Percentiles rank a stretch among this genome's conserved stretches.
phyloP scores from a whole-genome alignment of 495 filamentous ascomycete genomes.

The Xylaria scruposa region DNA sequence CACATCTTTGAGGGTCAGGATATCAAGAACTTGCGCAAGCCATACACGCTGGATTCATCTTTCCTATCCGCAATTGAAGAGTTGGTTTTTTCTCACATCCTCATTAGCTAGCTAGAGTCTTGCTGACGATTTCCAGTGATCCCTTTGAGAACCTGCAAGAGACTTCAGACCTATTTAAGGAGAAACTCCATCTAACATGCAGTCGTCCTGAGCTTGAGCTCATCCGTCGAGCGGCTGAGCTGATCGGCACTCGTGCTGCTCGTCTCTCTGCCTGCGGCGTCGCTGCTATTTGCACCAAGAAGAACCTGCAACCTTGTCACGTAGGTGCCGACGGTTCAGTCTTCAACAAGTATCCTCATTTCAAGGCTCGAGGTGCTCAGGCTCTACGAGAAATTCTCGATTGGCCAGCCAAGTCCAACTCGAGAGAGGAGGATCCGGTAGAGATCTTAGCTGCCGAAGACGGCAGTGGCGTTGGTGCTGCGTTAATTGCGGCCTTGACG shows the following conservation, averaged over 20 bases:
- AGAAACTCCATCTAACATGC: slow-evolving; percentile 70
- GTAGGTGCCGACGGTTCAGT: slow-evolving; percentile 95
- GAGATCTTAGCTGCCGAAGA: slow-evolving; percentile 89
- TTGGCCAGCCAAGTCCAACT: slow-evolving; percentile 71
- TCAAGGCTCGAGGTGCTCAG: slow-evolving; percentile 86
- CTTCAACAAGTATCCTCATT: slow-evolving; percentile 98
- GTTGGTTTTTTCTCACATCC: slow-evolving; percentile 46
- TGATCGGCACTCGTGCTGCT: slow-evolving; percentile 93
- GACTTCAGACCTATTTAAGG: slow-evolving; percentile 78
- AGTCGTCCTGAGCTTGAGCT: slow-evolving; percentile 82
- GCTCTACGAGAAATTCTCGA: slow-evolving; percentile 93
- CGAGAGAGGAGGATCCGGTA: slow-evolving; percentile 78
- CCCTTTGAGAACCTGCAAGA: slow-evolving; percentile 93
- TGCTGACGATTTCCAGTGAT: slow-evolving; percentile 59
- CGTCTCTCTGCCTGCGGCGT: slow-evolving; percentile 93
- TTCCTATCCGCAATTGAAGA: slow-evolving; percentile 97
- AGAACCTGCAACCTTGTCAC: slow-evolving; percentile 84
- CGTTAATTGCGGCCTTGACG: slow-evolving; percentile 91
- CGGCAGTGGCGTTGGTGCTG: slow-evolving; percentile 94
- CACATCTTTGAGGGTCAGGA: slow-evolving; percentile 86
- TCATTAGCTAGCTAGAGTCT: neutral
- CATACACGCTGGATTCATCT: slow-evolving; percentile 88
- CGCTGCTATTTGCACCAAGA: slow-evolving; percentile 95
- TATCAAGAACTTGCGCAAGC: slow-evolving; percentile 74
- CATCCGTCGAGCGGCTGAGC: slow-evolving; percentile 82